phyloP scores from a whole-genome alignment of 1,284 basidiomycete genomes.

The Ustilago trichophora region DNA sequence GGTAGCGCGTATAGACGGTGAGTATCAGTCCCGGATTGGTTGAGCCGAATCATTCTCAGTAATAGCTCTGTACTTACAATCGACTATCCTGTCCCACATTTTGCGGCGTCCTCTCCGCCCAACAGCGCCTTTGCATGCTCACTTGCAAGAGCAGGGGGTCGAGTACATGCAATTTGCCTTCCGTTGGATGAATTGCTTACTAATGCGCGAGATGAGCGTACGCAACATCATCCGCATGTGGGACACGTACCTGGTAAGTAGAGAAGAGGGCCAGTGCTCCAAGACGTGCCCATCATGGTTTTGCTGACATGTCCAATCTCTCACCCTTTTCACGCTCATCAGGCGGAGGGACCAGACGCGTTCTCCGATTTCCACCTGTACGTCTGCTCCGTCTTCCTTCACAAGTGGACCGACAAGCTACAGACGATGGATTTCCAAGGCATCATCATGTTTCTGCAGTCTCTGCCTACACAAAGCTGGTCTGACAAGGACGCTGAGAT shows the following conservation, averaged over 20 bases:
- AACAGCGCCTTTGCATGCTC: conserved; percentile 59
- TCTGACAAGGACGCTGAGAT: conserved; percentile 94
- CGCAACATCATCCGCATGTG: conserved; percentile 65
- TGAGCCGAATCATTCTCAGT: no score
- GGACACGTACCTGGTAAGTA: conserved; percentile 64
- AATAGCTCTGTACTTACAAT: no score
- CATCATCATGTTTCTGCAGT: conserved; percentile 99
- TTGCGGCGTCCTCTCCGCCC: background rate
- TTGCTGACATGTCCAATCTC: no score
- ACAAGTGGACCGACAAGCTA: conserved; percentile 61
- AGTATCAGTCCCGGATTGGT: no score
- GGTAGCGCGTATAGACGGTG: conserved; percentile 62
- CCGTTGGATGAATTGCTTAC: conserved; percentile 66
- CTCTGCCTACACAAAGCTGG: conserved; percentile 93
- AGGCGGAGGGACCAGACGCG: conserved; percentile 64
- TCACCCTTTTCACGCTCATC: no score
- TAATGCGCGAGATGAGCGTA: conserved; percentile 67
- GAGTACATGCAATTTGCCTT: conserved; percentile 67
- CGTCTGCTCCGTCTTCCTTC: conserved; percentile 64
- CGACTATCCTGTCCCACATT: no score
- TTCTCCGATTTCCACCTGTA: conserved; percentile 65
- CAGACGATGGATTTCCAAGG: conserved; percentile 71
- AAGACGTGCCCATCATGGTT: no score
- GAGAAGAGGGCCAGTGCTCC: no score
- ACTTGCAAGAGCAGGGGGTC: conserved; percentile 60